A percentile compares a stretch with the other conserved stretches of the same genome.
These are phyloP conservation scores for Paraphaeosphaeria sporulosa DNA, from an alignment of 2,329 filamentous ascomycete genomes.

Conservation along the genomic window DNA sequence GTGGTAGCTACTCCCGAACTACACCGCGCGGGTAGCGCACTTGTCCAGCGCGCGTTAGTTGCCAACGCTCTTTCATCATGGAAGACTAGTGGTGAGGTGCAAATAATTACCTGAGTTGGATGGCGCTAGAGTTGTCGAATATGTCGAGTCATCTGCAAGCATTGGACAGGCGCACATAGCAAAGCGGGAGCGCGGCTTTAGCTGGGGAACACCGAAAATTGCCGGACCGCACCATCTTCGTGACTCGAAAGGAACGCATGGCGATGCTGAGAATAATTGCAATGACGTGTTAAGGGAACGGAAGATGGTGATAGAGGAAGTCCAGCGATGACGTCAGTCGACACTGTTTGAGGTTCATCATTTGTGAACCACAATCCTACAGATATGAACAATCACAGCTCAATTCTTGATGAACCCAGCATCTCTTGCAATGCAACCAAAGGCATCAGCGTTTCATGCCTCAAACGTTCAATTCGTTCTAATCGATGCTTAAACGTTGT, in stretches of 20 bases:
- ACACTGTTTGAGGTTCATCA: not conserved
- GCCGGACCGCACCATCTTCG: not conserved
- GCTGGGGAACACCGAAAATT: not conserved
- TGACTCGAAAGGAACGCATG: not conserved
- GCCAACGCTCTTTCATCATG: not conserved
- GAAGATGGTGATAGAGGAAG: not conserved
- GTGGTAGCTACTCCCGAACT: not conserved
- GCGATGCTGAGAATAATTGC: too few relatives aligned
- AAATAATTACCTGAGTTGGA: too few relatives aligned
- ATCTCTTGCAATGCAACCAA: not conserved
- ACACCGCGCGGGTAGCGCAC: not conserved
- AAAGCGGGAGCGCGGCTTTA: not conserved
- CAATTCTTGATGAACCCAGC: not conserved
- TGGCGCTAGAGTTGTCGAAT: not conserved
- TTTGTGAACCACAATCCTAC: not conserved
- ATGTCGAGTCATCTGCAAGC: not conserved
- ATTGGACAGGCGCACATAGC: not conserved
- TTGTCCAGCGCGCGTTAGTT: not conserved
- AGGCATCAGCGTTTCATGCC: not conserved
- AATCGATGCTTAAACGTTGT: slow-evolving; percentile 33
- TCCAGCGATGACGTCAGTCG: not conserved
- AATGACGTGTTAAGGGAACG: not conserved
- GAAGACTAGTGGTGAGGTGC: not conserved
- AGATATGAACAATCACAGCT: not conserved
- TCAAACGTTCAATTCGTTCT: not conserved